phyloP scores from a whole-genome alignment of 2,329 filamentous ascomycete genomes.

The Clarireedia monteithiana region DNA sequence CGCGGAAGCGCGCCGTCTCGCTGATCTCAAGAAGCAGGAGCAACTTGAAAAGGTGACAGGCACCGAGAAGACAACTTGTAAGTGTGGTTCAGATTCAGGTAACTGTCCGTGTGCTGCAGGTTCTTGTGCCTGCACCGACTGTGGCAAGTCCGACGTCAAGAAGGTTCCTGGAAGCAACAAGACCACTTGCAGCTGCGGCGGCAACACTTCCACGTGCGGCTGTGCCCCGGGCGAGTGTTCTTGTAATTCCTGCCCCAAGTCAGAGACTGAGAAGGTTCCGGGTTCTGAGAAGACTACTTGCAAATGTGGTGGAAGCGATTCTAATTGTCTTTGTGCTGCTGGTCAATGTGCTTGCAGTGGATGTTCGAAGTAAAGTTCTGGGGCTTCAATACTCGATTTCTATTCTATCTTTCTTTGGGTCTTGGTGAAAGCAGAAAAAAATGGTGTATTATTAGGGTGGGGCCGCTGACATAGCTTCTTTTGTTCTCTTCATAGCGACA shows the following conservation, averaged over 20 bases:
- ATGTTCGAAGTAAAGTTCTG: conserved; percentile 17
- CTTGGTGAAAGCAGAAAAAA: not conserved
- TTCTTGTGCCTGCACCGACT: conserved; percentile 38
- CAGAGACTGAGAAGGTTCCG: conserved; percentile 31
- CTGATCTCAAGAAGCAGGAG: conserved; percentile 71
- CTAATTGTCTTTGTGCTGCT: conserved; percentile 28
- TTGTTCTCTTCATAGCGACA: conserved; percentile 14
- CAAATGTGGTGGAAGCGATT: conserved; percentile 30
- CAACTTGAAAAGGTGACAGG: conserved; percentile 32
- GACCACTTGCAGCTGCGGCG: conserved; percentile 35
- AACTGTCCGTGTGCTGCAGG: conserved; percentile 39
- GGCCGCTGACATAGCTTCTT: conserved; percentile 19
- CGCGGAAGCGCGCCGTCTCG: conserved; percentile 78
- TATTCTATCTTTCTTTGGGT: conserved; percentile 12
- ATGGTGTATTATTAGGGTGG: conserved; percentile 12
- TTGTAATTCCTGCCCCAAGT: conserved; percentile 32
- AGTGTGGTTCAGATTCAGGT: conserved; percentile 35
- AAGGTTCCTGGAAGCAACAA: conserved; percentile 32
- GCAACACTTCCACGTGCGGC: conserved; percentile 29
- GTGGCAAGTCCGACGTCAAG: conserved; percentile 38
- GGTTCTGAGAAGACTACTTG: conserved; percentile 33
- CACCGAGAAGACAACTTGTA: conserved; percentile 38
- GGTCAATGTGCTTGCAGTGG: conserved; percentile 26
- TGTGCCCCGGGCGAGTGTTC: conserved; percentile 34
- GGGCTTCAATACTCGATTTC: conserved; percentile 1